Evolutionary conservation across 1,284 basidiomycete genomes (phyloP), one percentile per base, ranked within the genome.

Genomic region (Cutaneotrichosporon mucoides): DNA sequence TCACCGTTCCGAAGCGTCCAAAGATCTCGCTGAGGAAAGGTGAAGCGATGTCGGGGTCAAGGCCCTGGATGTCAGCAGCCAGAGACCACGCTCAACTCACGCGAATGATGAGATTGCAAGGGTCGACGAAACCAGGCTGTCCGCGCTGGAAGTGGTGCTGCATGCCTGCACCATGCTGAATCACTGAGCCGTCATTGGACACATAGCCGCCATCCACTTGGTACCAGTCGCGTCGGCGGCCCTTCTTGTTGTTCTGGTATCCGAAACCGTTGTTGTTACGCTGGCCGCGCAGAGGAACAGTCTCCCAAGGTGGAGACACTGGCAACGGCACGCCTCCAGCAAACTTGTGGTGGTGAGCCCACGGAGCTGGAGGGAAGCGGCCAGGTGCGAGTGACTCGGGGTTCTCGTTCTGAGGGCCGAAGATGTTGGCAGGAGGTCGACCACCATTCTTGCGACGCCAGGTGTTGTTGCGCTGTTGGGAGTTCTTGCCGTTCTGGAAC

Each of bases 31-130:
- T 88, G 5, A 96, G 82, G 55, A 84, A 85, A 69, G 90, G 88
- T 0, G 90, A 92, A 73, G 89, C 88, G 59, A 95, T 88, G 13
- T 87, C 84, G 2, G 87, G 84, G 73, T 92, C 89, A 50, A 96
- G 81, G 71, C 92, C 91, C 89, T 94, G 68, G 24, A 24, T 24
- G 24, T 24, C 24, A 24, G 24, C 24, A 24, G 24, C 24, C 24
- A 24, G 24, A 24, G 24, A 24, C 24, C 24, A 24, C 24, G 24
- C 24, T 24, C 24, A 24, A 55, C 67, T 42, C 45, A 75, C 73
- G 62, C 72, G 73, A 54, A 76, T 66, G 38, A 93, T 93, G 50
- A 94, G 78, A 73, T 93, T 93, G 82, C 90, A 92, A 1, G 90
- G 90, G 77, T 94, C 91, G 63, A 94, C 90, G 33, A 92, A 81